phyloP scores from a whole-genome alignment of 345 rosid species.

The Pistacia atlantica region DNA sequence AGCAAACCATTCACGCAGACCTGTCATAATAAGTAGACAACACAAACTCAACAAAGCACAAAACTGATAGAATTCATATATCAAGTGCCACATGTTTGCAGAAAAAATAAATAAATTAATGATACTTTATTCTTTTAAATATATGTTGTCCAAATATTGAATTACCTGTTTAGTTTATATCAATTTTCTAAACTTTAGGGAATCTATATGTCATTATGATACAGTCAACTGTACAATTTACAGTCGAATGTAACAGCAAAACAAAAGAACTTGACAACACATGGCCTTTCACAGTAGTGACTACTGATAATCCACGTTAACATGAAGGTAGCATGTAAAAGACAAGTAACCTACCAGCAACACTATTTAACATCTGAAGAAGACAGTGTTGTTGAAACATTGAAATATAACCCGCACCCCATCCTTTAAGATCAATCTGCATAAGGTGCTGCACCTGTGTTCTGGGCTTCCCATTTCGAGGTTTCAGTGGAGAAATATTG shows the following conservation, averaged over 20 bases:
- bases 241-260: neutral
- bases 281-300: neutral
- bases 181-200: no score
- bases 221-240: no score
- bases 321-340: constrained; percentile 6
- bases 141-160: neutral
- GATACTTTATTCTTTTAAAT: no score
- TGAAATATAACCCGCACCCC: constrained; percentile 90
- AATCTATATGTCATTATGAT: no score
- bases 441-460: constrained; percentile 94
- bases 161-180: no score
- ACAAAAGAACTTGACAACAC: neutral
- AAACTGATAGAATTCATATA: neutral
- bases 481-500: constrained; percentile 85
- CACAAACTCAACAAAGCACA: constrained; percentile 13
- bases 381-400: constrained; percentile 98
- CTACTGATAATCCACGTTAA: neutral
- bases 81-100: neutral
- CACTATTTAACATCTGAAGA: constrained; percentile 96
- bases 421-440: constrained; percentile 98
- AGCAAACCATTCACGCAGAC: constrained; percentile 95
- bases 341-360: constrained; percentile 67
- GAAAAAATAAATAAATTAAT: no score
- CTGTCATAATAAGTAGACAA: constrained; percentile 37
- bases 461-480: constrained; percentile 85